These are phyloP conservation scores for Auxenochlorella protothecoides DNA, from an alignment of 139 green algal species.

Conservation along the genomic window DNA sequence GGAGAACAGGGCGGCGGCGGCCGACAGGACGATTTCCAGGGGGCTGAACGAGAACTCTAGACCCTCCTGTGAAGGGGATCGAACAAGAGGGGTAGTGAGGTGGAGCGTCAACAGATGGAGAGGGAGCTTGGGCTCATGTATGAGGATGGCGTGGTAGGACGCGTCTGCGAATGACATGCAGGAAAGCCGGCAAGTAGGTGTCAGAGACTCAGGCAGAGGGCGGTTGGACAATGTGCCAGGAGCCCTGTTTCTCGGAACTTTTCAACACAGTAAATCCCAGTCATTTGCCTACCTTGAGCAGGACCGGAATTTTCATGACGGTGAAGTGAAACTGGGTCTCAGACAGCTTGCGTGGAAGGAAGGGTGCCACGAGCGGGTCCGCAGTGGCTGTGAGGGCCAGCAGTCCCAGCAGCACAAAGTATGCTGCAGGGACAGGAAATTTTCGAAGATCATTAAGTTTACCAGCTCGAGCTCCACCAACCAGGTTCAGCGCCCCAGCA, in stretches of 20 bases:
- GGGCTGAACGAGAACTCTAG: conserved; percentile 37
- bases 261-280: not conserved
- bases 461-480: conserved; percentile 32
- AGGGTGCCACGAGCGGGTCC: conserved; percentile 43
- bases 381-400: conserved; percentile 54
- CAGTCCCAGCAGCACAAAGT: conserved; percentile 86
- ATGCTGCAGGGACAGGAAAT: conserved; percentile 49
- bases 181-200: too few relatives aligned
- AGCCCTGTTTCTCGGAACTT: too few relatives aligned
- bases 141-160: too few relatives aligned
- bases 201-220: too few relatives aligned
- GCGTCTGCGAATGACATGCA: too few relatives aligned
- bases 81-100: not conserved
- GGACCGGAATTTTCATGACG: conserved; percentile 13
- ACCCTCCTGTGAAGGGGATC: conserved; percentile 11
- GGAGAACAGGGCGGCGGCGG: conserved; percentile 48
- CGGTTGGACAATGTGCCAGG: too few relatives aligned
- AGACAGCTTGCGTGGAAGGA: conserved; percentile 22
- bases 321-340: conserved; percentile 6
- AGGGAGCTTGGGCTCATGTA: too few relatives aligned
- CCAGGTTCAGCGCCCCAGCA: too few relatives aligned
- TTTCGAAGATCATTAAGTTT: conserved; percentile 25
- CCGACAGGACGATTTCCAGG: conserved; percentile 40
- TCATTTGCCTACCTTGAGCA: conserved; percentile 21
- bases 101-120: too few relatives aligned